phyloP scores from a whole-genome alignment of 371 early-diverging fungal genomes.

The Actinomortierella ambigua region DNA sequence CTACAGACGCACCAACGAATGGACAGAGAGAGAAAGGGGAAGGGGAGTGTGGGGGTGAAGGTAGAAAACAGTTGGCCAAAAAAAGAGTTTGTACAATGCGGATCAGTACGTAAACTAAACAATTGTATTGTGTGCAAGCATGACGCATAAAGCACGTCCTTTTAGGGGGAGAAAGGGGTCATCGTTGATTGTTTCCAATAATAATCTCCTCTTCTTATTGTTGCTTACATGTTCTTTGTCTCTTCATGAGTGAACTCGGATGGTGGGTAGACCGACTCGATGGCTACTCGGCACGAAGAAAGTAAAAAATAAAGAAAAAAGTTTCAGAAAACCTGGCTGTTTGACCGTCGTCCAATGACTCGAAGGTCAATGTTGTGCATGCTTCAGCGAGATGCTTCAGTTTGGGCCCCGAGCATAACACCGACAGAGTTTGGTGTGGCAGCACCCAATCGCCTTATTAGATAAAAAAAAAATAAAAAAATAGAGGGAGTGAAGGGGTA shows the following conservation, averaged over 20 bases:
- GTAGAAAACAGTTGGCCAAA: too few relatives aligned
- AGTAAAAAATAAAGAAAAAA: neutral
- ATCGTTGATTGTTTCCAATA: neutral
- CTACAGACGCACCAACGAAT: constrained; percentile 40
- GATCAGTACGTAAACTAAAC: neutral
- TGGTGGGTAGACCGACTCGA: constrained; percentile 87
- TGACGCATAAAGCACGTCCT: too few relatives aligned
- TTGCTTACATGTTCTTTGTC: constrained; percentile 78
- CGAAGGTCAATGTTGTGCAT: too few relatives aligned
- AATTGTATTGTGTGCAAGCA: neutral
- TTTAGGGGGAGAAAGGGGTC: too few relatives aligned
- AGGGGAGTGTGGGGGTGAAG: too few relatives aligned
- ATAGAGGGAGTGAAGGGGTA: constrained; percentile 1
- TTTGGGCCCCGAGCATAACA: neutral
- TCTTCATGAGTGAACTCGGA: constrained; percentile 75
- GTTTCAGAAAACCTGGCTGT: too few relatives aligned
- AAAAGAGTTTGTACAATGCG: too few relatives aligned
- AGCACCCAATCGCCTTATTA: neutral
- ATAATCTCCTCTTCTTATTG: too few relatives aligned
- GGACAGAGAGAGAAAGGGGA: too few relatives aligned
- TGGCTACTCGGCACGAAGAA: constrained; percentile 52
- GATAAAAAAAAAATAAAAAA: neutral
- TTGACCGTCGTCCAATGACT: too few relatives aligned
- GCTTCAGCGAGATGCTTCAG: too few relatives aligned
- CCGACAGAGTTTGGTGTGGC: neutral